Evolutionary conservation across 2,329 filamentous ascomycete species (phyloP).

Genomic region (Rhexocercosporidium sp.): DNA sequence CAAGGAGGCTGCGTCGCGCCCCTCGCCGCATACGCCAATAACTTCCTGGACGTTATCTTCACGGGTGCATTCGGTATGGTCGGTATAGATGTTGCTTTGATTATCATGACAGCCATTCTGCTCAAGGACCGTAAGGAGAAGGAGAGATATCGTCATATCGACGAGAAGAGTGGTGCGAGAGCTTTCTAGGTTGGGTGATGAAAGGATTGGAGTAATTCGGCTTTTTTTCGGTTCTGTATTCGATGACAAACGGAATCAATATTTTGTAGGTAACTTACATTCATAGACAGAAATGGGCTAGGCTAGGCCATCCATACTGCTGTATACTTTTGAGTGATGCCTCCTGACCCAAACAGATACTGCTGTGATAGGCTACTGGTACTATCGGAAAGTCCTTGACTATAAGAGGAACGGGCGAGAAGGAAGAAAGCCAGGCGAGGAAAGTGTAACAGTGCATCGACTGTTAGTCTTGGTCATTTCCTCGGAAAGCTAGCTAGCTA

Average conservation of each 20-base stretch:
- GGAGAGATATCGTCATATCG: conserved; percentile 78
- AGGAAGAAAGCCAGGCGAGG: no score
- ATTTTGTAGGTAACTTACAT: neutral
- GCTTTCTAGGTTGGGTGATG: conserved; percentile 48
- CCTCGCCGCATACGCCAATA: conserved; percentile 72
- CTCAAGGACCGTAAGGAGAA: conserved; percentile 82
- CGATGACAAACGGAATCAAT: conserved; percentile 7
- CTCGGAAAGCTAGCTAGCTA: neutral
- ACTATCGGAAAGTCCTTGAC: no score
- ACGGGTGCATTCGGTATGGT: conserved; percentile 82
- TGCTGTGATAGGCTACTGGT: no score
- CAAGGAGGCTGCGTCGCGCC: conserved; percentile 72
- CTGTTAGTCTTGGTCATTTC: neutral
- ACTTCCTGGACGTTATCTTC: conserved; percentile 76
- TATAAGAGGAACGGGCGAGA: no score
- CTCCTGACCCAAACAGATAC: no score
- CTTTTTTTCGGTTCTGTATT: conserved; percentile 20
- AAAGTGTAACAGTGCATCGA: no score
- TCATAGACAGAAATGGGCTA: no score
- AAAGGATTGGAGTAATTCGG: conserved; percentile 4
- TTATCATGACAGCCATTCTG: conserved; percentile 75
- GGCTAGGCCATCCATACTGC: no score
- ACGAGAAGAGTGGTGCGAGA: conserved; percentile 72
- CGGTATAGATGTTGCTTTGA: conserved; percentile 69
- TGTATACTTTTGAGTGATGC: neutral